Base-by-base conservation (phyloP, 495 filamentous ascomycete genomes). In the Rhizodiscina lignyota region DNA sequence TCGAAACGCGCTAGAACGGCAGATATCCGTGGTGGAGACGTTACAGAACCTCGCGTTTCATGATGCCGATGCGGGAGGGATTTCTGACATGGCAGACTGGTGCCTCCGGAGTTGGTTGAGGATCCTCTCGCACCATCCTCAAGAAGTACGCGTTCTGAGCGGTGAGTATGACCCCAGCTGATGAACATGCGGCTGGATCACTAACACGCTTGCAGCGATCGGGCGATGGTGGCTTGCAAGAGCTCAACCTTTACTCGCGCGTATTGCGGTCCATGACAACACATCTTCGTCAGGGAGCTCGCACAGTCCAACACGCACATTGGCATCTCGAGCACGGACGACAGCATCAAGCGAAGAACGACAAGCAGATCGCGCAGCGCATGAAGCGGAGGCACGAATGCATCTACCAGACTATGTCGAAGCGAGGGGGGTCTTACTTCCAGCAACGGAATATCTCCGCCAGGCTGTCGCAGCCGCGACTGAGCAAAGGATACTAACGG, bases 221-320 rank as follows among this genome's bases (percentile, higher is more conserved):
- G 66, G 64, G 4, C 48, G 53, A 21, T 54, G 56, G 19, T 70
- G 67, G 66, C 52, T 69, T 2, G 47, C 53, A 24, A 61, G 61
- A 37, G 55, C 66, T 4, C 66, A 70, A 43, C 52, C 56, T 34
- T 54, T 47, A 12, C 53, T 70, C 11, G 53, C 61, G 2, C 55
- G 50, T 35, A 67, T 69, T 26, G 57, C 66, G 35, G 52, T 46
- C 18, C 47, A 58, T 32, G 64, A 68, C 30, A 41, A 51, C 54
- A 48, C 54, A 28, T 51, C 51, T 23, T 46, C 49, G 23, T 8
- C 11, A 4, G 41, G 47, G 23, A 52, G 51, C 20, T 51, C 52
- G 35, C 45, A 36, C 23, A 50, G 50, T 47, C 34, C 36, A 13
- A 30, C 23, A 24, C 41, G 35, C 17, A 37, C 29, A 2, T 35